Base-by-base conservation (phyloP, 345 rosid species). In the Pistacia atlantica region DNA sequence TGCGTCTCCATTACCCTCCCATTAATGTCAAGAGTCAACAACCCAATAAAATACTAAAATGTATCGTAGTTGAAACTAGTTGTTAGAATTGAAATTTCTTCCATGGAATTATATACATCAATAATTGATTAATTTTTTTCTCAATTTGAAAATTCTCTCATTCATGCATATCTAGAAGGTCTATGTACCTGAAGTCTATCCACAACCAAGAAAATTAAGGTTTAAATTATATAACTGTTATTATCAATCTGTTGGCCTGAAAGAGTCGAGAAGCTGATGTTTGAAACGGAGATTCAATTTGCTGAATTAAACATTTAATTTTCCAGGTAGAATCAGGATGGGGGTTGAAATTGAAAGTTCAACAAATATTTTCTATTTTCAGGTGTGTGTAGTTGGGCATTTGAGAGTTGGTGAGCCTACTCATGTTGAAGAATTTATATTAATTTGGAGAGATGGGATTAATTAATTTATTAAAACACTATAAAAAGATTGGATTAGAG, bases 331-430 rank as follows among this genome's bases (percentile, higher is more conserved):
- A 42, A 42, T 42, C 46, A 1, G 0, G 8, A 42, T 42, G 9
- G 5, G 22, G 38, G 37, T 46, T 28, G 67, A 28, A 72, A 62
- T 14, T 18, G 76, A 1, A 49, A 73, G 33, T 62, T 51, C 2
- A 73, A 33, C 69, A 12, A 73, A 17, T 48, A 46, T 61, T 49
- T 63, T 35, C 35, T 31, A 33, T 63, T 73, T 72, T 49, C 25
- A 33, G 76, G 76, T 49, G 69, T 6, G 4, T 17, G 33, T 28
- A 0, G 33, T 63, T 62, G 68, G 58, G 11, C 46, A 49, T 17
- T 42, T 42, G 46, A 31, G 25, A 46, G 56, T 59, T 45, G 57
- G 45, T 72, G 75, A 72, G 51, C 67, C 52, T 60, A 59, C 75
- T 60, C 5, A 9, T 69, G 25, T 42, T 65, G 46, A 51, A 38